Base-by-base conservation (phyloP, 2,329 filamentous ascomycete species). In the Pseudovirgaria hyperparasitica region DNA sequence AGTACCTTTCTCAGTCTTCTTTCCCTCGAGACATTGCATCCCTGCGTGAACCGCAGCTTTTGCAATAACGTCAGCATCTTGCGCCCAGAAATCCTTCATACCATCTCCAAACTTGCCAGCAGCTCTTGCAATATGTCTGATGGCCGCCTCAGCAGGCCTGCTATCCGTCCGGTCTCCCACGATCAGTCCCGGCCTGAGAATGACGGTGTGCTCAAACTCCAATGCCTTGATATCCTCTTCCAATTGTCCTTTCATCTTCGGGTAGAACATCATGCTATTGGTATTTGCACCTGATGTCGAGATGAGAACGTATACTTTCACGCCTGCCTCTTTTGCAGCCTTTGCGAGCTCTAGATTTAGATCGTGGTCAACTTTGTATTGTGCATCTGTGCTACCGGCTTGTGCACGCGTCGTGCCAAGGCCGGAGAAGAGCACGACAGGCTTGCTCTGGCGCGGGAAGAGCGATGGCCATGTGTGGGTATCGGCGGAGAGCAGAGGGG, bases 331-430 rank as follows among this genome's bases (percentile, higher is more conserved):
- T 26, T 65, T 57, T 0, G 73, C 72, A 9, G 54, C 50, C 12
- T 58, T 48, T 3, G 58, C 52, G 25, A 82, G 47, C 11, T 59
- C 55, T 25, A 92, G 54, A 54, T 92, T 92, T 23, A 93, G 63
- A 46, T 90, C 84, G 48, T 85, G 72, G 58, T 94, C 87, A 37
- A 94, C 81, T 47, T 81, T 80, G 59, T 82, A 79, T 57, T 94
- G 87, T 35, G 76, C 73, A 16, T 73, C 76, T 38, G 92, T 58
- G 31, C 78, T 65, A 34, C 86, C 86, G 1, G 84, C 85, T 9
- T 66, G 64, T 0, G 63, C 77, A 25, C 74, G 71, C 0, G 86
- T 94, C 3, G 84, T 93, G 31, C 77, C 87, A 1, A 94, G 67
- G 2, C 72, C 72, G 2, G 80, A 85, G 57, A 87, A 73, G 58